phyloP scores from a whole-genome alignment of 257 asterid genomes.

The Thymus mandschuricus region DNA sequence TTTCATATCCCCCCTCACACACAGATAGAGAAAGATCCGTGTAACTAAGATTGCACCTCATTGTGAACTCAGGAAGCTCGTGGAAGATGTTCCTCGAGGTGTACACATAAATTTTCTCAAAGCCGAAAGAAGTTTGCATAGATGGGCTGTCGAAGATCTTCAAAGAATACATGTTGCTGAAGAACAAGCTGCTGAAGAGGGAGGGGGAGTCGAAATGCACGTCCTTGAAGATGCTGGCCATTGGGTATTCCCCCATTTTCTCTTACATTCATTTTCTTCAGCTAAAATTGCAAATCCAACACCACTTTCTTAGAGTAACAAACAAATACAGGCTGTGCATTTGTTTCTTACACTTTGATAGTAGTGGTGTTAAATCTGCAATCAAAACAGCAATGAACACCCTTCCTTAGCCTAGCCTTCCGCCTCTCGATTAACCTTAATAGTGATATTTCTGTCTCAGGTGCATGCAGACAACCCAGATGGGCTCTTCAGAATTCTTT shows the following conservation, averaged over 20 bases:
- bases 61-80: slow-evolving; percentile 64
- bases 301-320: background rate
- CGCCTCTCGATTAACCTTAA: background rate
- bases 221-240: slow-evolving; percentile 99
- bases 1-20: background rate
- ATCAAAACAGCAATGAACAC: too few relatives aligned
- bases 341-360: too few relatives aligned
- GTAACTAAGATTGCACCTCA: slow-evolving; percentile 12
- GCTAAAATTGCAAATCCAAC: background rate
- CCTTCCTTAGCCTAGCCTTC: background rate
- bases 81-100: slow-evolving; percentile 96
- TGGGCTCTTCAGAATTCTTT: slow-evolving; percentile 88
- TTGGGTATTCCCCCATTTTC: slow-evolving; percentile 61
- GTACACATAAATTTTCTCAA: slow-evolving; percentile 88
- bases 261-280: background rate
- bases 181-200: slow-evolving; percentile 92
- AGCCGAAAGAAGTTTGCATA: slow-evolving; percentile 95
- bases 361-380: too few relatives aligned
- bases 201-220: slow-evolving; percentile 98
- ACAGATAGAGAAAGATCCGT: background rate
- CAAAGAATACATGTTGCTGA: slow-evolving; percentile 90
- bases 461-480: slow-evolving; percentile 99
- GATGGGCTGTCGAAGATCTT: slow-evolving; percentile 97
- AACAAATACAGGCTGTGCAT: background rate
- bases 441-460: slow-evolving; percentile 41